These are phyloP conservation scores for Yarrowia yakushimensis DNA, from an alignment of 805 yeast species.

Conservation along the genomic window DNA sequence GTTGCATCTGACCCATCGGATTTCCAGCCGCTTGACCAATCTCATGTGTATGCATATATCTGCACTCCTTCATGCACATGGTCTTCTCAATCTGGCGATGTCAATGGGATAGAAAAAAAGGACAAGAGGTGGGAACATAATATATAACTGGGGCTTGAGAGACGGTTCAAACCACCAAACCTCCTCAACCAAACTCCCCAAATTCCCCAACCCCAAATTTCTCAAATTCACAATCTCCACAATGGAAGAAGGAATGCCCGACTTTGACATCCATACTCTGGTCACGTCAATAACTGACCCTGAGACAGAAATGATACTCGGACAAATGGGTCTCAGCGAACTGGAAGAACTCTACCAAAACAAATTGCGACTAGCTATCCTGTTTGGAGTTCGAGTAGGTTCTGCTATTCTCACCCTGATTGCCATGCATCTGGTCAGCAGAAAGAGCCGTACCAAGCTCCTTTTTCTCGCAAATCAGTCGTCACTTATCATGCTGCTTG, in stretches of 20 bases:
- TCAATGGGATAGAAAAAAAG: background rate
- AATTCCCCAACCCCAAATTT: background rate
- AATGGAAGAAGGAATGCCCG: background rate
- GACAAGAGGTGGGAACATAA: background rate
- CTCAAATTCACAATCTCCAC: too few relatives aligned
- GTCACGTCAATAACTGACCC: background rate
- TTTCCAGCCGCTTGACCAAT: too few relatives aligned
- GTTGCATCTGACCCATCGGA: too few relatives aligned
- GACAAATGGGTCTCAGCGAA: background rate
- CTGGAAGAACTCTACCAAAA: background rate
- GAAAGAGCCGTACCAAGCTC: background rate
- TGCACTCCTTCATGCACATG: too few relatives aligned
- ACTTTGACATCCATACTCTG: background rate
- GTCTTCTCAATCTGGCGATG: background rate
- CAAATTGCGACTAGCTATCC: background rate
- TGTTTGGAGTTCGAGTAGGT: conserved; percentile 7
- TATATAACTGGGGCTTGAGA: too few relatives aligned
- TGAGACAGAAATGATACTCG: background rate
- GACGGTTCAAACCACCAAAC: background rate
- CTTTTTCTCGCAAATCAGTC: conserved; percentile 5
- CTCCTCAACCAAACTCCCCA: background rate
- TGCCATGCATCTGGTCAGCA: conserved; percentile 1
- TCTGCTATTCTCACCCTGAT: background rate
- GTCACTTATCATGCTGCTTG: background rate
- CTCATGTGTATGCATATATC: background rate